Base-by-base conservation (phyloP, 108 stramenopile genomes). In the Parmales sp. region DNA sequence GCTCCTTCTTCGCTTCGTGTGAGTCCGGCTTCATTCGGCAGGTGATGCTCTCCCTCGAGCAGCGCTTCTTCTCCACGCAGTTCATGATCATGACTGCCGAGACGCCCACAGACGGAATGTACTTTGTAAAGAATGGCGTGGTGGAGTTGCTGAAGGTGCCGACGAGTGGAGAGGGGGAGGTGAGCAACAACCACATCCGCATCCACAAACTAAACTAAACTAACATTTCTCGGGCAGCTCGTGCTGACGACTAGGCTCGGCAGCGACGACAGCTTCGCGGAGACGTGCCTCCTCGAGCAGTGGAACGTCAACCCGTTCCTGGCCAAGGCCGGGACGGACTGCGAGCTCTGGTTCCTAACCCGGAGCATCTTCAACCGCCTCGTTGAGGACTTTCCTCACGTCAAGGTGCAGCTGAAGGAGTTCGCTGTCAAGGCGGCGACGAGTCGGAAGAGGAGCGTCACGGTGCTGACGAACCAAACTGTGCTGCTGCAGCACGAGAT, bases 61-160 rank as follows among this genome's bases (percentile, higher is more conserved):
- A 78, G 39, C 39, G 38, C 51, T 78, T 78, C 66, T 82, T 70
- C 44, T 46, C 50, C 26, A 50, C 67, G 39, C 50, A 37, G 1
- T 69, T 63, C 37, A 70, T 73, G 69, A 66, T 82, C 37, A 25
- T 78, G n/a, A 69, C 49, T 25, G 44, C 45, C 2, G 41, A 67
- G 19, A 28, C 64, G 26, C 71, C 72, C 39, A 64, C 75, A 1
- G 72, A 72, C 23, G 68, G 78, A 20, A 76, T 78, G 75, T 82
- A 70, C 72, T 82, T 82, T 44, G 72, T 82, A 38, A 78, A 80
- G 70, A 74, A 70, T 60, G 80, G 80, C 7, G 68, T 45, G 46
- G 80, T 80, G 19, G 70, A 80, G 64, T 45, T 80, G 38, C n/a
- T 80, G 38, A 54, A 29, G 26, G 45, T 31, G 69, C 22, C 39